Evolutionary conservation across 805 yeast genomes (phyloP), one percentile per base, ranked within the genome.

Genomic region (Cyberlindnera japonica): DNA sequence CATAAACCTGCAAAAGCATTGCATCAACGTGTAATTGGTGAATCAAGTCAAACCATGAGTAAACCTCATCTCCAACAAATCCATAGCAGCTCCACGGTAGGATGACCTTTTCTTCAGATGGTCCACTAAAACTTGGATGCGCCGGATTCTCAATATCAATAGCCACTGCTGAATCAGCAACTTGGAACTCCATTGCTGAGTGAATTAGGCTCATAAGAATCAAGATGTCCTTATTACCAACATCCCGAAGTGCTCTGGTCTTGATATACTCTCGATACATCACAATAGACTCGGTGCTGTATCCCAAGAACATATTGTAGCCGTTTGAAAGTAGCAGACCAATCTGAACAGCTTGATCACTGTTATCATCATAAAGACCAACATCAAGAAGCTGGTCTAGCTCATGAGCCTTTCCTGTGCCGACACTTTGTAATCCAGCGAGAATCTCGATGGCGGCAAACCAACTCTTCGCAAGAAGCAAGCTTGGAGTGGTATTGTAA

Each of bases 341-440:
- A 44, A 53, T 44, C 14, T 54, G 50, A 11, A 51, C 38, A 16
- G 55, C 50, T 11, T 48, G 36, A 2, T 41, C 40, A 34, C 53
- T 45, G 27, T 49, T 44, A 3, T 38, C 33, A 2, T 54, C 51
- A 18, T 49, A 52, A 6, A 55, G 32, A 1, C 59, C 63, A 18
- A 55, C 53, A 32, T 53, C 56, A 6, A 57, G 38, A 25, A 59
- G 37, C 15, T 48, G 50, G 29, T 63, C 75, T 6, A 77, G 53
- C 40, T 77, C 82, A 29, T 47, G 47, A 12, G 63, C 69, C 19
- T 69, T 67, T 9, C 77, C 60, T 0, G 82, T 75, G 0, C 83
- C 83, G 11, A 67, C 64, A 18, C 75, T 66, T n/a, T 76, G 66
- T 14, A 75, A 46, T 0, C 75, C 79, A 0, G 85, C 84, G 23